Evolutionary conservation across 2,329 filamentous ascomycete species (phyloP), one percentile per base, ranked within the genome.

Genomic region (Botrytis porri): DNA sequence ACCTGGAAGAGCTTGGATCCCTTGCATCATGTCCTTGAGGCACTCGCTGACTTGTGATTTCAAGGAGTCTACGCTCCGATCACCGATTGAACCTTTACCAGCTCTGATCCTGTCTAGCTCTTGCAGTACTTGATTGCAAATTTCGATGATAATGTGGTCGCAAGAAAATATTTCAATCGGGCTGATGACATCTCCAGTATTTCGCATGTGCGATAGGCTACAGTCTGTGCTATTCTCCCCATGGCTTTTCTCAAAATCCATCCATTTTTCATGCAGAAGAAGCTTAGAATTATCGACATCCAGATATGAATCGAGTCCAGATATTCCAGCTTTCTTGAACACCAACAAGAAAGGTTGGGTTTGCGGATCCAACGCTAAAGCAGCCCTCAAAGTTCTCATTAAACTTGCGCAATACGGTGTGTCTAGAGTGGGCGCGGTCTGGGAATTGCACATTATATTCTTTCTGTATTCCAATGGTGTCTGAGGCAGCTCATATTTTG

Each of bases 221-320:
- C 6, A 78, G 32, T 3, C 22, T 37, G 37, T 74, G 76, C 7
- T 71, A 29, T 7, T n/a, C 12, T 18, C 22, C 22, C 7, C 16
- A 66, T 78, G 75, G 32, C 75, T 76, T 4, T 20, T 16, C 0
- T 69, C 2, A 59, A 79, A 79, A 41, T 77, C 71, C 5, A 79
- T 71, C 73, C 74, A 79, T 65, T 79, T 80, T 9, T 78, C 75
- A 60, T 81, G 76, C 20, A 81, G 67, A 2, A 69, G 43, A 18
- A 80, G 69, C 1, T 70, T 64, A 0, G 54, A 22, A 1, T 39
- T 63, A 10, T 74, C 22, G 16, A 25, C 32, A 25, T 32, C 64
- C 16, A 76, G 32, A 25, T 75, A 37, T 14, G 78, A 69, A 60
- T 77, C 74, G 5, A 80, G 73, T 39, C 77, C 71, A 41, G 75